phyloP scores from a whole-genome alignment of 805 yeast species.

The Nakazawaea ambrosiae region DNA sequence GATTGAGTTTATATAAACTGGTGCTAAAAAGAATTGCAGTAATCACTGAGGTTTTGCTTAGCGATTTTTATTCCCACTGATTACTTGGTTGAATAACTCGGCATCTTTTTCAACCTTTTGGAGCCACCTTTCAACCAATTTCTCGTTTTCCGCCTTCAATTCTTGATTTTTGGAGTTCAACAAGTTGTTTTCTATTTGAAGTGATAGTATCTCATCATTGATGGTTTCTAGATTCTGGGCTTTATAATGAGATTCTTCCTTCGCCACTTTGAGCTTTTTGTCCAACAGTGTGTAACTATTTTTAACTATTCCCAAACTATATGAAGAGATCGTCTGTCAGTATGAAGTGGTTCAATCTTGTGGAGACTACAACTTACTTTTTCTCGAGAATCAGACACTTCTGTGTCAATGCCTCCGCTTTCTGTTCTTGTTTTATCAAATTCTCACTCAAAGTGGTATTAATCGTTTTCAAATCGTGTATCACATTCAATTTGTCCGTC shows the following conservation, averaged over 20 bases:
- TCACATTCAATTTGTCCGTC: background rate
- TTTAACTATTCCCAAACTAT: slow-evolving; percentile 13
- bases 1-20: too few species aligned
- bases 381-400: slow-evolving; percentile 1
- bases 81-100: slow-evolving; percentile 30
- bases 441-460: background rate
- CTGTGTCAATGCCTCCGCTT: background rate
- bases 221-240: slow-evolving; percentile 39
- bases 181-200: slow-evolving; percentile 43
- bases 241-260: slow-evolving; percentile 29
- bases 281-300: slow-evolving; percentile 19
- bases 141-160: slow-evolving; percentile 31
- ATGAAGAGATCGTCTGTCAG: background rate
- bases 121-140: slow-evolving; percentile 36
- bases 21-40: too few species aligned
- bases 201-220: slow-evolving; percentile 42
- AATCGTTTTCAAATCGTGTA: background rate
- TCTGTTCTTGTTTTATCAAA: background rate
- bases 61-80: too few species aligned
- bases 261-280: slow-evolving; percentile 14
- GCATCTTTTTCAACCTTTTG: slow-evolving; percentile 35
- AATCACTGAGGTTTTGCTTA: too few species aligned
- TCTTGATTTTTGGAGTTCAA: slow-evolving; percentile 24
- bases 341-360: background rate
- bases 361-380: slow-evolving; percentile 1